These are phyloP conservation scores for Pythium volutum DNA, from an alignment of 352 stramenopile genomes.

Conservation along the genomic window DNA sequence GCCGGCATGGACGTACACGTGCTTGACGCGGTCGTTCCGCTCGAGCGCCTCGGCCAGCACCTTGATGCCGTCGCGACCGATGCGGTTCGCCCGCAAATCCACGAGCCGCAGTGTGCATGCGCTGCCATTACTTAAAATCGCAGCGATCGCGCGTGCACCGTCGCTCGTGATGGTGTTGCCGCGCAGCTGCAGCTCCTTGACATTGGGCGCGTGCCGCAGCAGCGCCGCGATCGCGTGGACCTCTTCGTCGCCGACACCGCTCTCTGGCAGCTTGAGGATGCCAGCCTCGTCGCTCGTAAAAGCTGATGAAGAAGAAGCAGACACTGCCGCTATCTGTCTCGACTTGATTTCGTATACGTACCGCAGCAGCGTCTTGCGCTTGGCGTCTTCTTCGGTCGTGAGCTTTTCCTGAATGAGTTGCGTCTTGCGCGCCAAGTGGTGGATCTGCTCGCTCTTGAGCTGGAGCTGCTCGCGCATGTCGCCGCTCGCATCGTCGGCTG, in stretches of 20 bases:
- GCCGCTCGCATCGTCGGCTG: slow-evolving; percentile 65
- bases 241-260: slow-evolving; percentile 93
- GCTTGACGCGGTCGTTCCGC: slow-evolving; percentile 88
- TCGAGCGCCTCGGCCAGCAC: slow-evolving; percentile 93
- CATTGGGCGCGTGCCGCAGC: slow-evolving; percentile 84
- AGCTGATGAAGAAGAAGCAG: too few relatives aligned
- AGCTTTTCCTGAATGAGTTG: slow-evolving; percentile 83
- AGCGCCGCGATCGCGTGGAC: slow-evolving; percentile 93
- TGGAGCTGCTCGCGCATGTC: slow-evolving; percentile 49
- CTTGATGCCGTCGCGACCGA: slow-evolving; percentile 90
- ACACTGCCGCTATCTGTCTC: slow-evolving; percentile 20
- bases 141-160: slow-evolving; percentile 90
- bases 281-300: slow-evolving; percentile 23
- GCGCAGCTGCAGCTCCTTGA: slow-evolving; percentile 93
- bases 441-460: slow-evolving; percentile 79
- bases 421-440: slow-evolving; percentile 67
- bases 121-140: slow-evolving; percentile 77
- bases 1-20: slow-evolving; percentile 96
- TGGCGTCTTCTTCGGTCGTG: slow-evolving; percentile 92
- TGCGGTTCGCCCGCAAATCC: slow-evolving; percentile 91
- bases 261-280: slow-evolving; percentile 84
- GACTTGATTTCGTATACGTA: slow-evolving; percentile 95
- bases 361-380: slow-evolving; percentile 92
- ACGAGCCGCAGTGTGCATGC: slow-evolving; percentile 77
- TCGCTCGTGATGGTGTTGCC: slow-evolving; percentile 91